Evolutionary conservation across 2,329 filamentous ascomycete genomes (phyloP).

Genomic region (Colletotrichum sp.): DNA sequence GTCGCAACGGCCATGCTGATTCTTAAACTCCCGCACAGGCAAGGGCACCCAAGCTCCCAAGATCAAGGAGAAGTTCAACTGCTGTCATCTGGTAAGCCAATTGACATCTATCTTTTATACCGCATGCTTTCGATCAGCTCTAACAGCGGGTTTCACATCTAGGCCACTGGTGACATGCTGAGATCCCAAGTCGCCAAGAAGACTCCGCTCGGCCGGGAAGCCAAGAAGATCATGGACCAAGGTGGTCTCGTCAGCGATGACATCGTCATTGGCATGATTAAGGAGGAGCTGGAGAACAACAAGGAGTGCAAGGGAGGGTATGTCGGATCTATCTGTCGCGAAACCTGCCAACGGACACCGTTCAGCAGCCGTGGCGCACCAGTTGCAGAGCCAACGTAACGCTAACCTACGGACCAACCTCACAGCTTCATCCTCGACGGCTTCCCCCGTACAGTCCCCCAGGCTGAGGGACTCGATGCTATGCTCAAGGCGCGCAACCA

Average conservation of each 20-base stretch:
- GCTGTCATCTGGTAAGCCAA: conserved; percentile 87
- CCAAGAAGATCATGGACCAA: conserved; percentile 99
- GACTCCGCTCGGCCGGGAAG: conserved; percentile 90
- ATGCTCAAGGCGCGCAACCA: conserved; percentile 84
- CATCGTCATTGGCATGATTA: conserved; percentile 99
- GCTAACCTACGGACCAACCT: background rate
- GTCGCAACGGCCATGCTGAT: background rate
- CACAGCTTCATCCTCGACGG: conserved; percentile 96
- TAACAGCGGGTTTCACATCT: conserved; percentile 23
- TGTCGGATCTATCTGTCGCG: conserved; percentile 28
- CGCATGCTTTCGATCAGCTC: background rate
- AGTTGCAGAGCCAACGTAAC: background rate
- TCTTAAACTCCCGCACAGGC: conserved; percentile 60
- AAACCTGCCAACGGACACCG: background rate
- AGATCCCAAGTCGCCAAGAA: conserved; percentile 98
- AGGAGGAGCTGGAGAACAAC: conserved; percentile 94
- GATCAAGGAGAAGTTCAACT: conserved; percentile 97
- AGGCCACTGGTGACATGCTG: conserved; percentile 99
- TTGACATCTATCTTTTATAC: conserved; percentile 18
- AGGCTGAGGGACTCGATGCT: conserved; percentile 91
- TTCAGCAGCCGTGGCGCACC: background rate
- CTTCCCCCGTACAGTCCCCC: conserved; percentile 94
- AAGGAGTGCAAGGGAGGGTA: conserved; percentile 96
- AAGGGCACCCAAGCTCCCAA: conserved; percentile 98
- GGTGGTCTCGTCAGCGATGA: conserved; percentile 97